Conservation (phyloP, 139 green algal species). For the Protoeuglena noctilucae region DNA sequence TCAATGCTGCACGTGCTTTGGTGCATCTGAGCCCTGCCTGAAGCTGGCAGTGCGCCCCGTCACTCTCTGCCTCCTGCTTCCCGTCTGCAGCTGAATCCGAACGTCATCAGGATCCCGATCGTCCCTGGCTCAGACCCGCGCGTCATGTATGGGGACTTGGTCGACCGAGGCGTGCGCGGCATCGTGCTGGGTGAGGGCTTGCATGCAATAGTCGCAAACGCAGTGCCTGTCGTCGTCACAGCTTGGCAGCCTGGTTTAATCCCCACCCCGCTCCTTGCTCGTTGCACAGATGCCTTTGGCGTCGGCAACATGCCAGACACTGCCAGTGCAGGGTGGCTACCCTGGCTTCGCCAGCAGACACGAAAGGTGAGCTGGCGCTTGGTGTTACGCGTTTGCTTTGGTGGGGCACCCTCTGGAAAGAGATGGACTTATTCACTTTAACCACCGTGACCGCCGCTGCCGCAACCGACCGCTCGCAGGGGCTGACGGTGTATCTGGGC, state of each 20-base stretch:
- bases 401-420: no score
- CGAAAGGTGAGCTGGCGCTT: no score
- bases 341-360: conserved; percentile 59
- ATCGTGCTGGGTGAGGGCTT: no score
- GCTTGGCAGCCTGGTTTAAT: no score
- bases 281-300: conserved; percentile 82
- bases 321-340: conserved; percentile 43
- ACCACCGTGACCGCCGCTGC: conserved; percentile 37
- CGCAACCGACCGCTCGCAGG: background rate
- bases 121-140: conserved; percentile 60
- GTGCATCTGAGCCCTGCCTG: background rate
- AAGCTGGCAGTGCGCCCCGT: no score
- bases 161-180: conserved; percentile 37
- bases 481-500: conserved; percentile 31
- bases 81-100: conserved; percentile 37
- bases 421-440: no score
- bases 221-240: no score
- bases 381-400: no score
- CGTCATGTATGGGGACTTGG: conserved; percentile 57
- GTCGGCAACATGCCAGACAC: conserved; percentile 77
- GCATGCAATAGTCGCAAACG: no score
- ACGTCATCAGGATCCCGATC: conserved; percentile 66
- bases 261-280: no score
- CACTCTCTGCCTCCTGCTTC: no score
- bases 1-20: background rate